Percentiles rank a stretch among this genome's conserved stretches.
These are phyloP conservation scores for Ophiorrhiza pumila DNA, from an alignment of 257 asterid species.

Conservation along the genomic window DNA sequence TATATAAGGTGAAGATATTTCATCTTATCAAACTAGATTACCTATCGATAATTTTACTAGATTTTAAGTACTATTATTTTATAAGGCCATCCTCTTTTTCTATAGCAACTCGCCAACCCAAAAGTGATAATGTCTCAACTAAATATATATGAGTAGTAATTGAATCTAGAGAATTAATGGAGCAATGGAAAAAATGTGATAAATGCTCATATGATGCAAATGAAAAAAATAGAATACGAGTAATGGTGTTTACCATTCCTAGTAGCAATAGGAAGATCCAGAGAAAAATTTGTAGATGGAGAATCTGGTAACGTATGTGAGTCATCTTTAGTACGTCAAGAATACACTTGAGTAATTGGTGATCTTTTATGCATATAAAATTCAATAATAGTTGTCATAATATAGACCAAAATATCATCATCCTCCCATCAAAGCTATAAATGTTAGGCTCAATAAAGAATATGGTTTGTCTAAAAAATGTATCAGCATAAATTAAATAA, in stretches of 20 bases:
- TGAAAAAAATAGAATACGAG: neutral
- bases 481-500: neutral
- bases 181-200: neutral
- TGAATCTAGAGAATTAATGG: neutral
- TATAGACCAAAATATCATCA: neutral
- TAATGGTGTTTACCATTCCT: neutral
- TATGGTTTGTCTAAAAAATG: neutral
- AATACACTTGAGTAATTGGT: neutral
- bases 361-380: neutral
- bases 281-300: neutral
- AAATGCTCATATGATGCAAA: neutral
- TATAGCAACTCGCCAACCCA: neutral
- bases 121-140: neutral
- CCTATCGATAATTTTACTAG: no score
- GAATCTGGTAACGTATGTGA: neutral
- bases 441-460: neutral
- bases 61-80: conserved; percentile 1
- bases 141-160: neutral
- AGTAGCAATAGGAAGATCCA: neutral
- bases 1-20: no score
- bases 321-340: neutral
- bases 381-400: neutral
- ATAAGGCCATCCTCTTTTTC: neutral
- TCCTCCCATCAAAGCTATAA: neutral
- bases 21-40: no score